These are phyloP conservation scores for Tolypocladium ophioglossoides DNA, from an alignment of 2,329 filamentous ascomycete species.

Conservation along the genomic window DNA sequence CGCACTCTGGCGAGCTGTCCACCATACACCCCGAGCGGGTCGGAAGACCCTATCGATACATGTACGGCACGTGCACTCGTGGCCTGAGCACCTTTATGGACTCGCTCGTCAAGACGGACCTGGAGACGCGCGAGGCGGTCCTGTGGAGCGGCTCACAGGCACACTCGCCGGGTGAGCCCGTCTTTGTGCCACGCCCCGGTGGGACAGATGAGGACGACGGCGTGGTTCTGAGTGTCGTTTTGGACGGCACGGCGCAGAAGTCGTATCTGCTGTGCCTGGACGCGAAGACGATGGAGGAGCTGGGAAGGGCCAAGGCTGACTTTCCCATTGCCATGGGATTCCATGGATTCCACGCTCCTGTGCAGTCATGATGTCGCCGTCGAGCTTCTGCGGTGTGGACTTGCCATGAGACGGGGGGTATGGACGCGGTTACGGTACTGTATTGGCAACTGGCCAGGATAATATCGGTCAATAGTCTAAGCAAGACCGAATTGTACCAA, in stretches of 20 bases:
- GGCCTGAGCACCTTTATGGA: constrained; percentile 52
- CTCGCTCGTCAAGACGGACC: constrained; percentile 55
- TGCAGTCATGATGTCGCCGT: not conserved
- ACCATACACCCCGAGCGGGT: constrained; percentile 50
- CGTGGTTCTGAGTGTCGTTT: constrained; percentile 49
- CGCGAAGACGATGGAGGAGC: constrained; percentile 50
- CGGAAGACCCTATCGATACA: constrained; percentile 45
- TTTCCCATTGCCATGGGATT: constrained; percentile 54
- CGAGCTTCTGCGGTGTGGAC: not conserved
- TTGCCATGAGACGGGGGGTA: not conserved
- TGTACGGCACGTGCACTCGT: constrained; percentile 46
- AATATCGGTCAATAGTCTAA: not conserved
- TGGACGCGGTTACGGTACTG: not conserved
- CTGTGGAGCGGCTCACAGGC: constrained; percentile 47
- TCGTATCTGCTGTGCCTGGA: constrained; percentile 59
- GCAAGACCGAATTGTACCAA: not conserved
- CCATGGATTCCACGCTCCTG: constrained; percentile 43
- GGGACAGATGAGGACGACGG: constrained; percentile 50
- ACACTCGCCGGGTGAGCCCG: constrained; percentile 59
- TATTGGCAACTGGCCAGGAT: not conserved
- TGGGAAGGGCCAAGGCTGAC: constrained; percentile 51
- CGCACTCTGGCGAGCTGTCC: constrained; percentile 52
- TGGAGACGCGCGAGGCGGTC: constrained; percentile 35
- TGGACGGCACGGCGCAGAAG: constrained; percentile 46
- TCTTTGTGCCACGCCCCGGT: constrained; percentile 46